Base-by-base conservation (phyloP, 1,139 yeast genomes). In the Geotrichum cucujoidarum region DNA sequence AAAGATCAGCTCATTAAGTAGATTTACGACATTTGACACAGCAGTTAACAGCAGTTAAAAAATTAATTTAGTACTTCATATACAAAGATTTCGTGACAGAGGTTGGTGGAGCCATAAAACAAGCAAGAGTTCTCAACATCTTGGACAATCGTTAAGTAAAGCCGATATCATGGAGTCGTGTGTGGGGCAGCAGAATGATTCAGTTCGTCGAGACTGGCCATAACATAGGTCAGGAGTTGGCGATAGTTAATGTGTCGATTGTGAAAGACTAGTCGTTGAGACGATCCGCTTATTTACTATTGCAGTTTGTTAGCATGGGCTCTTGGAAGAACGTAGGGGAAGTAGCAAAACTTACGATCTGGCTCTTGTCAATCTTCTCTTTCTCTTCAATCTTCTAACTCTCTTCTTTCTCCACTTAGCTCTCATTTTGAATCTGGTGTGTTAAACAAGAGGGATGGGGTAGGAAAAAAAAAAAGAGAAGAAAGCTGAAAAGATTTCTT, bases 321-420 rank as follows among this genome's bases (percentile, higher is more conserved):
- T 4, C 21, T 13, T 17, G 24, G 25, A n/a, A n/a, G n/a, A 27
- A 35, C 20, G 14, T 21, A 16, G 10, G 16, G 18, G 16, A 22
- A 22, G 14, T 14, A 11, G 14, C 13, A n/a, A 16, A n/a, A 55
- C 60, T 53, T 47, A 56, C 62, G 66, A 61, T 87, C 97, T 87
- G 77, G 97, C 97, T 86, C 97, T 86, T 70, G 89, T 95, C 95
- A 88, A 88, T 95, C 97, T 95, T 84, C 97, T 85, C 95, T 89
- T 89, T 83, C 96, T 86, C 85, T 89, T 89, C 73, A 89, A 87
- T 87, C 96, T 87, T 87, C 97, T 88, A 77, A 84, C 95, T 88
- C 97, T 88, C 95, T 89, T 89, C 85, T 89, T 89, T 87, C 95
- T 88, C 97, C 95, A 87, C 60, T 61, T 61, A 54, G 63, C 65